Conservation (phyloP, 768 basidiomycete species). For the Baorangia bicolor region DNA sequence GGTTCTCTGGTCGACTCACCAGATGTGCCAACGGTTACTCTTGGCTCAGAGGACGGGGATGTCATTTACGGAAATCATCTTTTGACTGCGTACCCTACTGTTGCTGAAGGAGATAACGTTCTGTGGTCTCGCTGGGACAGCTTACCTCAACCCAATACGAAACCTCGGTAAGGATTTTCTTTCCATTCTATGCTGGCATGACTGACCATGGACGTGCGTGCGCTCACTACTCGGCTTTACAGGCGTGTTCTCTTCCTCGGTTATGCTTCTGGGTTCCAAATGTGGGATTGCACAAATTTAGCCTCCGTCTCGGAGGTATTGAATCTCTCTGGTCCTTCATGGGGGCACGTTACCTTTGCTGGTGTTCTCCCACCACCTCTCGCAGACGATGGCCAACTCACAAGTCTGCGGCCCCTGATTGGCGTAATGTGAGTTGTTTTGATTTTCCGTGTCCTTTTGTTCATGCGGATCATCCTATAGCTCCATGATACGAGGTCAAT, state of each 20-base stretch:
- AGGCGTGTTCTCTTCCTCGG: constrained; percentile 54
- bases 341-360: constrained; percentile 39
- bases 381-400: constrained; percentile 29
- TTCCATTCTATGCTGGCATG: not conserved
- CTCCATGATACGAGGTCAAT: constrained; percentile 24
- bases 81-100: constrained; percentile 31
- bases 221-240: not conserved
- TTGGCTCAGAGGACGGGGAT: constrained; percentile 28
- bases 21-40: constrained; percentile 10
- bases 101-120: constrained; percentile 30
- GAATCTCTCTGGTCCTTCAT: constrained; percentile 42
- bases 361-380: constrained; percentile 39
- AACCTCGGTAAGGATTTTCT: constrained; percentile 17
- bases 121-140: constrained; percentile 36
- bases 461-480: constrained; percentile 14
- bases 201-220: not conserved
- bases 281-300: constrained; percentile 62
- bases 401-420: constrained; percentile 34
- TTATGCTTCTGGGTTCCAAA: constrained; percentile 51
- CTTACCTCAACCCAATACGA: constrained; percentile 17
- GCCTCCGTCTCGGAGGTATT: constrained; percentile 51
- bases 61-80: constrained; percentile 9
- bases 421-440: constrained; percentile 34
- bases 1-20: constrained; percentile 8
- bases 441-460: not conserved